A percentile compares a stretch with the other conserved stretches of the same genome.
phyloP scores from a whole-genome alignment of 306 rosid species.

The Fagus crenata region DNA sequence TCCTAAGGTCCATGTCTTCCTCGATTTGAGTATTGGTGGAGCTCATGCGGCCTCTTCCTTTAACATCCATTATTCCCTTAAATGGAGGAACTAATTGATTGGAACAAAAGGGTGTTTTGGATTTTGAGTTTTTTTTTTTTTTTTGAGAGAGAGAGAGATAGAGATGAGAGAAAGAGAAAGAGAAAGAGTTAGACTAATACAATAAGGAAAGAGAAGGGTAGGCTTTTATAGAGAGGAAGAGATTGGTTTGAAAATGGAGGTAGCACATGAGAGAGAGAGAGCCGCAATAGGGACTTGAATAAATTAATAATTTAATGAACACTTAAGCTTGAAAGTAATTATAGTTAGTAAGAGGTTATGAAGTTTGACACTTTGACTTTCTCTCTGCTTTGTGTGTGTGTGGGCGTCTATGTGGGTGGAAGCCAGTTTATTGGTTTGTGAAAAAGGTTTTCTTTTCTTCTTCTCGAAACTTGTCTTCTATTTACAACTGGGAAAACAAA shows the following conservation, averaged over 20 bases:
- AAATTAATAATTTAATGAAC: conserved; percentile 21
- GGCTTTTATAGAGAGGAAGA: conserved; percentile 60
- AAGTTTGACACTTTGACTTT: conserved; percentile 82
- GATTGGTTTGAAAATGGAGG: conserved; percentile 27
- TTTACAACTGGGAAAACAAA: background rate
- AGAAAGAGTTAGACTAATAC: conserved; percentile 36
- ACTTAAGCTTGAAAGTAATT: conserved; percentile 37
- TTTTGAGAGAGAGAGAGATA: conserved; percentile 11
- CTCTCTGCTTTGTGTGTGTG: conserved; percentile 30
- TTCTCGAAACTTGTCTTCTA: background rate
- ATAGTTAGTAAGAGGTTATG: conserved; percentile 32
- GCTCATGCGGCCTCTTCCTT: conserved; percentile 26
- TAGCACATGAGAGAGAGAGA: background rate
- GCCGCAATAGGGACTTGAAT: conserved; percentile 32
- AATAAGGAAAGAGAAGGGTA: conserved; percentile 37
- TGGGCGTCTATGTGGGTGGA: background rate
- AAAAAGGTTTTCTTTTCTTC: background rate
- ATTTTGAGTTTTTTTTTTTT: conserved; percentile 9
- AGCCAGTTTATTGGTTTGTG: background rate
- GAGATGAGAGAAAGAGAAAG: conserved; percentile 23
- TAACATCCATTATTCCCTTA: conserved; percentile 48
- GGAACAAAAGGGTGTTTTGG: conserved; percentile 19
- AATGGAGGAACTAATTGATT: conserved; percentile 30
- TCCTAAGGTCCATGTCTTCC: conserved; percentile 56
- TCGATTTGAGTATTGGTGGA: conserved; percentile 27